Percentiles rank a stretch among this genome's conserved stretches.
phyloP scores from a whole-genome alignment of 2,329 filamentous ascomycete genomes.

The Tolypocladium cylindrosporum region DNA sequence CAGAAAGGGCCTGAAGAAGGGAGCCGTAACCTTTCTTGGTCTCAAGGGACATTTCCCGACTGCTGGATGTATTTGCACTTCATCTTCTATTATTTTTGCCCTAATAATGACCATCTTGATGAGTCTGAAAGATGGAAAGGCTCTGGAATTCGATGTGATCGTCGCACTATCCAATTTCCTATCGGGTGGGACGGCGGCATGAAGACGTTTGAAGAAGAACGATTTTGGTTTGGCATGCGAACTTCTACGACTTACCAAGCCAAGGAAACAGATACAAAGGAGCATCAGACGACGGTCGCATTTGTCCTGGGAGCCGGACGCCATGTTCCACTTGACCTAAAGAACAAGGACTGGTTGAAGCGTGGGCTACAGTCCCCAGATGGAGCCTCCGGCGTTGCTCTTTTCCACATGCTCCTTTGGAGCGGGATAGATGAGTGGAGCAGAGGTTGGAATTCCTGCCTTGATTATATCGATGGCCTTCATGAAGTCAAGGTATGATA shows the following conservation, averaged over 20 bases:
- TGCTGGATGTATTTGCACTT: background rate
- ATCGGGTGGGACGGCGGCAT: background rate
- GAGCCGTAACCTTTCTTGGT: background rate
- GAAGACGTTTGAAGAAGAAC: background rate
- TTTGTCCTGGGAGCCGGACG: background rate
- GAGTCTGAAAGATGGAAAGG: background rate
- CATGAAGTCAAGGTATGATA: background rate
- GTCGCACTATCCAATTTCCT: background rate
- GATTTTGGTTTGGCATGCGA: background rate
- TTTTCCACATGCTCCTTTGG: background rate
- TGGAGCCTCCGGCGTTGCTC: background rate
- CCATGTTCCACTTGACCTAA: background rate
- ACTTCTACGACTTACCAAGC: background rate
- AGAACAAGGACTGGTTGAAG: background rate
- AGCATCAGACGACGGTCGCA: background rate
- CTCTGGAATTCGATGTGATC: background rate
- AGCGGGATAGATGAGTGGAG: background rate
- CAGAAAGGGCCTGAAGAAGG: background rate
- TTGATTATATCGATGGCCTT: background rate
- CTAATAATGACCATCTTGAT: background rate
- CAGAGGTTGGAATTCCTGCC: background rate
- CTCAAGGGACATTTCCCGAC: background rate
- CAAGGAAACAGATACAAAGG: background rate
- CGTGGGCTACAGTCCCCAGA: background rate
- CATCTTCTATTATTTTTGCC: background rate